Evolutionary conservation across 2,329 filamentous ascomycete species (phyloP).

Genomic region (Exserohilum turcica): DNA sequence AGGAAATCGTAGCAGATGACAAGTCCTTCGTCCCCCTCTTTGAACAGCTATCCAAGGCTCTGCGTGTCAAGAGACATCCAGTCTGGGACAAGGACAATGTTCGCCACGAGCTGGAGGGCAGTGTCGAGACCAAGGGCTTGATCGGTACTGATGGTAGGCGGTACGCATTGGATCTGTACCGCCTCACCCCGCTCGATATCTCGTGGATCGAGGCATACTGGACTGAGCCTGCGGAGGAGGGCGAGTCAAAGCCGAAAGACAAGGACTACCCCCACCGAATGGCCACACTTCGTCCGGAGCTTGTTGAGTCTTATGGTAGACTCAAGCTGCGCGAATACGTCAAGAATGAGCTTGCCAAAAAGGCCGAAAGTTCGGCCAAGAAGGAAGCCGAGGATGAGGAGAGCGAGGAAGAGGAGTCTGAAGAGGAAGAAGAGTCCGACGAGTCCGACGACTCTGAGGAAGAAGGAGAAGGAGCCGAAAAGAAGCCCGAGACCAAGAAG

Average conservation of each 20-base stretch:
- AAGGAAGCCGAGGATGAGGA: slow-evolving; percentile 46
- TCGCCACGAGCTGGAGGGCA: slow-evolving; percentile 88
- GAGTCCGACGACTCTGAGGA: slow-evolving; percentile 69
- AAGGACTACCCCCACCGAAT: slow-evolving; percentile 88
- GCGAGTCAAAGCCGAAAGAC: slow-evolving; percentile 55
- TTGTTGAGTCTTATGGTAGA: slow-evolving; percentile 85
- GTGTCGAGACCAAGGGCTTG: slow-evolving; percentile 97
- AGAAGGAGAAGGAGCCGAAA: slow-evolving; percentile 72
- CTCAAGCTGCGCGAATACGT: slow-evolving; percentile 89
- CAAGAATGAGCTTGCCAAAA: slow-evolving; percentile 68
- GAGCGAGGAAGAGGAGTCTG: slow-evolving; percentile 24
- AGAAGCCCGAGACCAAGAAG: slow-evolving; percentile 27
- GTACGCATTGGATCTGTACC: slow-evolving; percentile 96
- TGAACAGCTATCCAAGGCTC: slow-evolving; percentile 84
- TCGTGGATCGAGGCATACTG: slow-evolving; percentile 83
- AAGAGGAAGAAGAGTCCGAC: slow-evolving; percentile 27
- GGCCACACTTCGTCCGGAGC: slow-evolving; percentile 88
- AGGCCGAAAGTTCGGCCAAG: slow-evolving; percentile 34
- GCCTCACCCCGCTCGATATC: slow-evolving; percentile 90
- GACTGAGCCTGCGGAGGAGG: slow-evolving; percentile 48
- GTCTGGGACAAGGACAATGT: slow-evolving; percentile 98
- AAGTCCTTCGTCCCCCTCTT: slow-evolving; percentile 84
- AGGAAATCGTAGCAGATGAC: slow-evolving; percentile 90
- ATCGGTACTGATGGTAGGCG: slow-evolving; percentile 95
- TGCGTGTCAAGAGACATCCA: slow-evolving; percentile 90